Percentiles rank a stretch among this genome's conserved stretches.
phyloP scores from a whole-genome alignment of 2,329 filamentous ascomycete species.

The Xylaria sp. region DNA sequence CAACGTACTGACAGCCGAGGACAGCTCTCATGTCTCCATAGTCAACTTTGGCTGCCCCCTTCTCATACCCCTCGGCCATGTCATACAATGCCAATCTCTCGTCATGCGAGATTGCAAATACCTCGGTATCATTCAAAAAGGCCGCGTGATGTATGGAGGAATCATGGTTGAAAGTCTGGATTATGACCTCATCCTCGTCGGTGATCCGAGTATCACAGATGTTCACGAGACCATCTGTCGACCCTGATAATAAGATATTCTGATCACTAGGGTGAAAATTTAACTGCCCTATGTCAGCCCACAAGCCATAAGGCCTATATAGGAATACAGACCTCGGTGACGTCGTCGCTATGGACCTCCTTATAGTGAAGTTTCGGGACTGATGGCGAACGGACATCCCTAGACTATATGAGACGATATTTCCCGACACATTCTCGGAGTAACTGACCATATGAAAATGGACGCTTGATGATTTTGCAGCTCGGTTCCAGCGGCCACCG shows the following conservation, averaged over 20 bases:
- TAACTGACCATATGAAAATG: conserved; percentile 68
- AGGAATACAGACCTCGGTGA: conserved; percentile 64
- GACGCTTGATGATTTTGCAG: conserved; percentile 71
- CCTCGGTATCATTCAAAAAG: conserved; percentile 72
- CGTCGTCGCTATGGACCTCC: conserved; percentile 75
- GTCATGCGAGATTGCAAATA: conserved; percentile 81
- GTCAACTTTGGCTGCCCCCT: conserved; percentile 64
- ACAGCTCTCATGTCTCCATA: conserved; percentile 76
- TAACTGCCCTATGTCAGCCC: conserved; percentile 56
- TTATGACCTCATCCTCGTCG: conserved; percentile 81
- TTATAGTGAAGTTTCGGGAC: conserved; percentile 65
- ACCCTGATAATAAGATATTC: conserved; percentile 76
- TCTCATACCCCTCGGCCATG: conserved; percentile 70
- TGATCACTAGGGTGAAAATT: conserved; percentile 70
- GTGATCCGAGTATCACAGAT: conserved; percentile 76
- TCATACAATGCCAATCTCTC: conserved; percentile 81
- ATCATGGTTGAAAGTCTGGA: conserved; percentile 82
- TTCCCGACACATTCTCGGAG: not conserved
- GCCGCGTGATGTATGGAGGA: conserved; percentile 80
- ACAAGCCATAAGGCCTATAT: conserved; percentile 15
- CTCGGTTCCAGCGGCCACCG: conserved; percentile 79
- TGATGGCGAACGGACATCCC: conserved; percentile 67
- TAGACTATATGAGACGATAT: conserved; percentile 47
- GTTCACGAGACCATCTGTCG: conserved; percentile 83
- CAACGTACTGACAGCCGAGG: conserved; percentile 79